These are phyloP conservation scores for Aspergillus sp. DNA, from an alignment of 2,329 filamentous ascomycete species.

Conservation along the genomic window DNA sequence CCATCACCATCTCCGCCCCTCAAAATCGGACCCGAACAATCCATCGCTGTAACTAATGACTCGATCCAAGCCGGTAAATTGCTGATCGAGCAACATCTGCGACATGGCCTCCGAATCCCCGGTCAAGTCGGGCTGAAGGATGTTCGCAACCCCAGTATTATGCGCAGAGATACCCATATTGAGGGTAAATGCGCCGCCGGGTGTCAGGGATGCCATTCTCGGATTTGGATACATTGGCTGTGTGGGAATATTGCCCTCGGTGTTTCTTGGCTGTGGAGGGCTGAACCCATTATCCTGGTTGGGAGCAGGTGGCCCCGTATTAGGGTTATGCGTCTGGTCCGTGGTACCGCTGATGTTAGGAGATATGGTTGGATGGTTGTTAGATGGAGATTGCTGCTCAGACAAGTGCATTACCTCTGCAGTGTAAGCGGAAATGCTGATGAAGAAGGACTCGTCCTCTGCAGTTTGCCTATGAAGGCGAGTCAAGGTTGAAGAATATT, in stretches of 20 bases:
- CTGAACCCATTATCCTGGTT: not conserved
- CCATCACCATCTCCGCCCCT: slow-evolving; percentile 2
- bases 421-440: slow-evolving; percentile 13
- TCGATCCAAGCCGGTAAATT: slow-evolving; percentile 28
- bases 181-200: not conserved
- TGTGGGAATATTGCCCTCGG: too few relatives aligned
- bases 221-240: not conserved
- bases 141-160: not conserved
- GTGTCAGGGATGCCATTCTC: not conserved
- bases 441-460: slow-evolving; percentile 1
- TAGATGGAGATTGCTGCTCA: not conserved
- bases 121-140: slow-evolving; percentile 1
- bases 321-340: too few relatives aligned
- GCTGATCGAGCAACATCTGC: slow-evolving; percentile 24
- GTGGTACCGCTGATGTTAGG: not conserved
- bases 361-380: not conserved
- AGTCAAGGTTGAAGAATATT: slow-evolving; percentile 5
- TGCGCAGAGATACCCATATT: not conserved
- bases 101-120: slow-evolving; percentile 19
- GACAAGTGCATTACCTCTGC: slow-evolving; percentile 11
- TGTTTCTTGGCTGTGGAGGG: not conserved
- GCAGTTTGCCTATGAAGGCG: slow-evolving; percentile 1
- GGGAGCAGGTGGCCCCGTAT: too few relatives aligned
- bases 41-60: slow-evolving; percentile 24
- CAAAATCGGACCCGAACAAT: slow-evolving; percentile 11